Evolutionary conservation across 2,329 filamentous ascomycete genomes (phyloP), one percentile per base, ranked within the genome.

Genomic region (Cercospora brassicicola): DNA sequence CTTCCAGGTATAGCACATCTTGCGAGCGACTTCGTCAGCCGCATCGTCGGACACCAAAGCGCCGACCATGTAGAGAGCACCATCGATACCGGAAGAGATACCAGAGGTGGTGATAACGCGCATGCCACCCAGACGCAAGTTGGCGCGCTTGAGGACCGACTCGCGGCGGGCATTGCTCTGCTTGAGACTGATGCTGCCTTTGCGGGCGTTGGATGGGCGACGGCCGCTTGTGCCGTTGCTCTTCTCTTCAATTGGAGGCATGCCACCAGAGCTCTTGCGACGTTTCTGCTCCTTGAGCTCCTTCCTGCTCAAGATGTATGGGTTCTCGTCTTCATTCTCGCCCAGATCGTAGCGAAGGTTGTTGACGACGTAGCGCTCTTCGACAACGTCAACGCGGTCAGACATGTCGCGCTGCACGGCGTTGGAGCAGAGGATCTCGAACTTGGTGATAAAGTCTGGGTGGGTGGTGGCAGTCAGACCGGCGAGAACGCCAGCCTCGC

Each of bases 281-380:
- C 77, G 78, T 71, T 85, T 83, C 66, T 76, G 73, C 73, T 91
- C 89, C 71, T 77, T 76, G 69, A 75, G 73, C 72, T 77, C 73
- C 67, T 88, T 87, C 85, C 90, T 91, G 83, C 87, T 89, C 75
- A 91, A 86, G 78, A 95, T 89, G 81, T 94, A 94, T 33, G 91
- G 91, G 80, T 92, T 94, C 80, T 93, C 90, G 70, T 94, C 91
- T 76, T 91, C 88, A 76, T 94, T 88, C 69, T 90, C 90, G 73
- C 85, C 86, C 53, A 95, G 84, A 75, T 95, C 92, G 79, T 94
- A 96, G 74, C 92, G 90, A 68, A 93, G 89, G 81, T 96, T 95
- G 85, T 96, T 96, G 79, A 96, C 92, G 20, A 96, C 92, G 78
- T 95, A 96, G 76, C 92, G 87, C 76, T 92, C 90, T 77, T 95